phyloP scores from a whole-genome alignment of 2,329 filamentous ascomycete species.

The Aspergillus melleus region DNA sequence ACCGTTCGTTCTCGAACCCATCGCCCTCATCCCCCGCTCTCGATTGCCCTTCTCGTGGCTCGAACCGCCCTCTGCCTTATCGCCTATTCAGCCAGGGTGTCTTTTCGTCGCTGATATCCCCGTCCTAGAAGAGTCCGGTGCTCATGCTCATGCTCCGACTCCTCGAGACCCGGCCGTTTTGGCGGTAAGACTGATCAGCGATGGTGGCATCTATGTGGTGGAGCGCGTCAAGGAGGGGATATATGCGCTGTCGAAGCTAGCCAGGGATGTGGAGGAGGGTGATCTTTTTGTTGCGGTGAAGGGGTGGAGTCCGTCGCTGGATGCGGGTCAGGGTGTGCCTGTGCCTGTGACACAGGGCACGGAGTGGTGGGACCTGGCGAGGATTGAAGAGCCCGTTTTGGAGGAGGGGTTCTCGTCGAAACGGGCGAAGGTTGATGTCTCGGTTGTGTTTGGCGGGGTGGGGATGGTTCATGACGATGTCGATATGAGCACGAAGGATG shows the following conservation, averaged over 20 bases:
- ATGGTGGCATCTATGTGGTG: slow-evolving; percentile 37
- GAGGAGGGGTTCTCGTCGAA: slow-evolving; percentile 21
- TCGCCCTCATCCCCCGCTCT: slow-evolving; percentile 37
- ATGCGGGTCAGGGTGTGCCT: slow-evolving; percentile 6
- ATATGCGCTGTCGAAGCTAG: slow-evolving; percentile 41
- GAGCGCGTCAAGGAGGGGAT: slow-evolving; percentile 41
- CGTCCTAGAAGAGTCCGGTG: slow-evolving; percentile 27
- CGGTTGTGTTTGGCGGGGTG: slow-evolving; percentile 30
- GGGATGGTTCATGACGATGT: slow-evolving; percentile 2
- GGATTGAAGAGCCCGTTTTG: slow-evolving; percentile 30
- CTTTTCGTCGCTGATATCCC: slow-evolving; percentile 42
- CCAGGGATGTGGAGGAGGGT: slow-evolving; percentile 35
- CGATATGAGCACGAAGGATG: slow-evolving; percentile 8
- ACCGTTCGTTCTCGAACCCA: slow-evolving; percentile 36
- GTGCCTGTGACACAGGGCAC: background rate
- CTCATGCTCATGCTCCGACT: slow-evolving; percentile 3
- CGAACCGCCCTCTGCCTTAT: slow-evolving; percentile 28
- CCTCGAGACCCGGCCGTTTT: slow-evolving; percentile 29
- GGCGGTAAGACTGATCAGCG: slow-evolving; percentile 29
- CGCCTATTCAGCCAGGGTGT: slow-evolving; percentile 33
- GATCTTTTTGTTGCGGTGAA: slow-evolving; percentile 41
- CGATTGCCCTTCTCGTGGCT: slow-evolving; percentile 42
- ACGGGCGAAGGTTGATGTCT: slow-evolving; percentile 27
- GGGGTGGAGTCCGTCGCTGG: slow-evolving; percentile 22
- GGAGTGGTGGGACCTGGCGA: slow-evolving; percentile 39